A percentile compares a stretch with the other conserved stretches of the same genome.
Conservation (phyloP, 345 rosid genomes). For the Cochlearia excelsa region DNA sequence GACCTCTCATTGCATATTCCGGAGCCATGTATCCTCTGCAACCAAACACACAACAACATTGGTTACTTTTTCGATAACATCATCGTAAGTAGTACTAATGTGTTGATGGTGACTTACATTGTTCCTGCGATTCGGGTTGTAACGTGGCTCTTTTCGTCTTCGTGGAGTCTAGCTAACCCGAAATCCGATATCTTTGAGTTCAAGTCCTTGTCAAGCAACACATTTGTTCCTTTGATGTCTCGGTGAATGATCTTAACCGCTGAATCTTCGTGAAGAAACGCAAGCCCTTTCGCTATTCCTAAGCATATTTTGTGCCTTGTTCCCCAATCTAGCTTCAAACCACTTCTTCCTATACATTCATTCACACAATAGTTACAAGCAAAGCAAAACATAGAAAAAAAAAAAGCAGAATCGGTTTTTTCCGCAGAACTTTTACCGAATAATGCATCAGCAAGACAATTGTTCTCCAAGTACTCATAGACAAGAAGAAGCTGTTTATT, state of each 20-base stretch:
- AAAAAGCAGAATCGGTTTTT: not conserved
- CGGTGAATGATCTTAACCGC: constrained; percentile 48
- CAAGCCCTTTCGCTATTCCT: constrained; percentile 36
- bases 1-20: constrained; percentile 54
- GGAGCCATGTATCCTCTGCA: constrained; percentile 61
- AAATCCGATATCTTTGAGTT: constrained; percentile 59
- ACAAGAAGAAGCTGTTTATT: constrained; percentile 40
- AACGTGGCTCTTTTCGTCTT: constrained; percentile 47
- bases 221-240: constrained; percentile 54
- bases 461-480: constrained; percentile 50
- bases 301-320: constrained; percentile 34
- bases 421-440: constrained; percentile 30
- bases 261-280: constrained; percentile 36
- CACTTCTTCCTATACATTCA: constrained; percentile 15
- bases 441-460: constrained; percentile 40
- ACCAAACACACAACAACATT: not conserved
- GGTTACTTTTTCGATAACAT: not conserved
- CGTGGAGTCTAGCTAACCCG: constrained; percentile 54
- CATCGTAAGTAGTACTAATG: not conserved
- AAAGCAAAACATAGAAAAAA: not conserved
- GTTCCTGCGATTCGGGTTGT: constrained; percentile 59
- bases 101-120: constrained; percentile 30
- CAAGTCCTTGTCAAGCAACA: constrained; percentile 45
- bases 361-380: not conserved
- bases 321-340: constrained; percentile 32